These are phyloP conservation scores for Daldinia concentrica DNA, from an alignment of 495 filamentous ascomycete genomes.

Conservation along the genomic window DNA sequence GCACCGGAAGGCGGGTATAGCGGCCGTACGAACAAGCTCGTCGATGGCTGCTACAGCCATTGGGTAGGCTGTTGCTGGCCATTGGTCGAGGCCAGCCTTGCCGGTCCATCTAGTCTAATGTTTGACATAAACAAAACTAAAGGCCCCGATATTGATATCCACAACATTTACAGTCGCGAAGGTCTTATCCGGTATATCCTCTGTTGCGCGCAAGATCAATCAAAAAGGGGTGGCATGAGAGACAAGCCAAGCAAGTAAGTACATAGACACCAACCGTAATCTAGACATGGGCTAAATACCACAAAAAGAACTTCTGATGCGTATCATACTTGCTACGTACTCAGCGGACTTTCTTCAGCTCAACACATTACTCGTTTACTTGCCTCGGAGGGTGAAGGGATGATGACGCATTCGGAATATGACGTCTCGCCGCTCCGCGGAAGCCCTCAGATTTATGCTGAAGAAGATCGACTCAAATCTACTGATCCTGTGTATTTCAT, in stretches of 20 bases:
- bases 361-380: slow-evolving; percentile 79
- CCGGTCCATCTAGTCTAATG: slow-evolving; percentile 52
- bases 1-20: slow-evolving; percentile 90
- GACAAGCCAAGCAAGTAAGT: slow-evolving; percentile 94
- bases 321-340: slow-evolving; percentile 92
- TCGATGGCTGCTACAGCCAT: slow-evolving; percentile 97
- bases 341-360: slow-evolving; percentile 82
- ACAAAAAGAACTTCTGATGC: slow-evolving; percentile 73
- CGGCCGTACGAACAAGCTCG: slow-evolving; percentile 96
- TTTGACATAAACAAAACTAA: slow-evolving; percentile 43
- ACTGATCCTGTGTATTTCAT: slow-evolving; percentile 89
- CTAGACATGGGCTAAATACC: slow-evolving; percentile 31
- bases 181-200: slow-evolving; percentile 89
- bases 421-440: slow-evolving; percentile 59
- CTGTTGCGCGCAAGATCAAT: slow-evolving; percentile 79
- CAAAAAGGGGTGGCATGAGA: slow-evolving; percentile 77
- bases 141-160: slow-evolving; percentile 45
- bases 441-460: slow-evolving; percentile 60
- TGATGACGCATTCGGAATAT: slow-evolving; percentile 73
- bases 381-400: slow-evolving; percentile 50
- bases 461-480: slow-evolving; percentile 61
- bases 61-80: slow-evolving; percentile 97
- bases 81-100: slow-evolving; percentile 81
- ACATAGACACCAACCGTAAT: slow-evolving; percentile 15
- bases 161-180: slow-evolving; percentile 78